These are phyloP conservation scores for Cadophora sp. DNA, from an alignment of 2,329 filamentous ascomycete species.

Conservation along the genomic window DNA sequence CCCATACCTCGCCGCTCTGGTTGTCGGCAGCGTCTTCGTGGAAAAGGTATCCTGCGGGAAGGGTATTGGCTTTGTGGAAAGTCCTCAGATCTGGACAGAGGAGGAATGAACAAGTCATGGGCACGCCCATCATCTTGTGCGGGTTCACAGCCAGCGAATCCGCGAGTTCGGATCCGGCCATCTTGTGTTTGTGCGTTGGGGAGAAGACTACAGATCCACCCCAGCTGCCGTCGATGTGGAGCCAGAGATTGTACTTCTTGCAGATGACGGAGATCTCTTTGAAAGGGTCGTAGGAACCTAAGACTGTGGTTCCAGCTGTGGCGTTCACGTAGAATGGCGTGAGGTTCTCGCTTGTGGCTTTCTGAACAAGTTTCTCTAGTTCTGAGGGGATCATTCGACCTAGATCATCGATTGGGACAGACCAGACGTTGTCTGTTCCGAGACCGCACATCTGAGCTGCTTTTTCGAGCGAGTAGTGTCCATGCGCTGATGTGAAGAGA, in stretches of 20 bases:
- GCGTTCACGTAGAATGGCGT: constrained; percentile 95
- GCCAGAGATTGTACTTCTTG: constrained; percentile 77
- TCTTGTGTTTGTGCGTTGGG: constrained; percentile 64
- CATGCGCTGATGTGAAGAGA: constrained; percentile 87
- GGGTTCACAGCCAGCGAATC: constrained; percentile 89
- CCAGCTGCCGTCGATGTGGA: constrained; percentile 94
- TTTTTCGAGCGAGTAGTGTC: constrained; percentile 95
- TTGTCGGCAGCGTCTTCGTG: constrained; percentile 57
- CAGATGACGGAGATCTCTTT: constrained; percentile 73
- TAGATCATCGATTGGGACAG: constrained; percentile 73
- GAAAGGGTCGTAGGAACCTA: constrained; percentile 88
- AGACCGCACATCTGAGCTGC: constrained; percentile 91
- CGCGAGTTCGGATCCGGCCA: constrained; percentile 75
- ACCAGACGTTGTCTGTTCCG: constrained; percentile 74
- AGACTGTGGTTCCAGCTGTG: constrained; percentile 92
- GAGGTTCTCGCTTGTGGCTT: constrained; percentile 69
- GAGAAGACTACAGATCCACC: constrained; percentile 86
- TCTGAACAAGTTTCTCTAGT: constrained; percentile 67
- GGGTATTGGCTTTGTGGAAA: constrained; percentile 85
- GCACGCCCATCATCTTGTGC: constrained; percentile 96
- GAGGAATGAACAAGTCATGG: constrained; percentile 89
- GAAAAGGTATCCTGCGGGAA: constrained; percentile 87
- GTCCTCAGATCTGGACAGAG: constrained; percentile 76
- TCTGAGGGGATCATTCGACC: constrained; percentile 75
- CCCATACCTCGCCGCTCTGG: constrained; percentile 73